These are phyloP conservation scores for Leccinum variicolor DNA, from an alignment of 768 basidiomycete genomes.

Conservation along the genomic window DNA sequence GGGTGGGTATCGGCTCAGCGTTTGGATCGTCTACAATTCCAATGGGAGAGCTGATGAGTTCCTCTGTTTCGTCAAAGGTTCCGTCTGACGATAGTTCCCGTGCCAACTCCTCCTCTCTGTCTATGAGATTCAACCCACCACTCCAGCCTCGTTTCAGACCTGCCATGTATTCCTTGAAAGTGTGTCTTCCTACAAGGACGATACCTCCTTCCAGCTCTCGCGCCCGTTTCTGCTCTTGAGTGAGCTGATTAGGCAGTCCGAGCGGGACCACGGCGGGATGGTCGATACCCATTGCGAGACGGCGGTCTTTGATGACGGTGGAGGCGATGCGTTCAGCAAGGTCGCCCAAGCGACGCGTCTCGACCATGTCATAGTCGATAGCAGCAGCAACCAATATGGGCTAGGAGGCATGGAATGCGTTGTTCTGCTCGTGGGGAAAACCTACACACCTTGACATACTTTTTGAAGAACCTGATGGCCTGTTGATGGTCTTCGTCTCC, in stretches of 20 bases:
- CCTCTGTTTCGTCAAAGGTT: slow-evolving; percentile 68
- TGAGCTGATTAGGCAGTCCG: slow-evolving; percentile 50
- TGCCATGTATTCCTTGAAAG: slow-evolving; percentile 92
- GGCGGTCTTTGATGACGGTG: slow-evolving; percentile 66
- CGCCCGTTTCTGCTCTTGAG: slow-evolving; percentile 48
- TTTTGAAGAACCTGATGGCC: slow-evolving; percentile 84
- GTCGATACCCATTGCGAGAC: slow-evolving; percentile 64
- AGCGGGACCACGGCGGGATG: slow-evolving; percentile 38
- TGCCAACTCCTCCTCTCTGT: slow-evolving; percentile 69
- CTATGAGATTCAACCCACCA: slow-evolving; percentile 61
- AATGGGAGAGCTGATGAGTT: slow-evolving; percentile 22
- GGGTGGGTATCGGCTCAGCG: slow-evolving; percentile 41
- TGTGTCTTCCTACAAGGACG: slow-evolving; percentile 82
- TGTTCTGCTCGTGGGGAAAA: slow-evolving; percentile 4
- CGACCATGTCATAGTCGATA: slow-evolving; percentile 83
- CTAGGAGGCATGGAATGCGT: slow-evolving; percentile 39
- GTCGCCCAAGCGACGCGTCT: slow-evolving; percentile 83
- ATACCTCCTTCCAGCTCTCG: slow-evolving; percentile 79
- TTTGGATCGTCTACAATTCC: slow-evolving; percentile 27
- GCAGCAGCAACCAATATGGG: slow-evolving; percentile 93
- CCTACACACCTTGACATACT: slow-evolving; percentile 88
- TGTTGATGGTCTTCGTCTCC: slow-evolving; percentile 92
- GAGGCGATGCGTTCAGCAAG: slow-evolving; percentile 74
- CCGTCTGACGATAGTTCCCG: slow-evolving; percentile 67
- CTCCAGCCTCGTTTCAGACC: slow-evolving; percentile 87